Percentiles rank a stretch among this genome's conserved stretches.
phyloP scores from a whole-genome alignment of 2,329 filamentous ascomycete genomes.

The Thelonectria discophora region DNA sequence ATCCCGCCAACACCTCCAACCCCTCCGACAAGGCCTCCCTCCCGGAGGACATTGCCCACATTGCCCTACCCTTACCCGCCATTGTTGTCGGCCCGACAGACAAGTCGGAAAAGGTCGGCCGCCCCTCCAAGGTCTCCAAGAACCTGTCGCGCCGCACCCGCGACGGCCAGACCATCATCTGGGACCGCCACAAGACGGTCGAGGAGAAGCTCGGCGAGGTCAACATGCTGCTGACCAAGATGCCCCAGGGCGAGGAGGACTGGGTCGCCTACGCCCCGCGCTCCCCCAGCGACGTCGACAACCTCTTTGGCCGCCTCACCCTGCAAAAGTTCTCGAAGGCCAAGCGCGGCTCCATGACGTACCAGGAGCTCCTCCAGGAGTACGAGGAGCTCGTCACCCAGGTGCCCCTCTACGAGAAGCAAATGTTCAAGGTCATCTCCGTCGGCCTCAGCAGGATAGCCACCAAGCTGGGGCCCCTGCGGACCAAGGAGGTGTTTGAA shows the following conservation, averaged over 20 bases:
- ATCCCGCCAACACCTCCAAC: too few relatives aligned
- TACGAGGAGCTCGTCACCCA: slow-evolving; percentile 2
- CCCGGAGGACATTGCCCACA: not conserved
- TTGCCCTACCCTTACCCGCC: too few relatives aligned
- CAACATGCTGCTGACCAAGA: slow-evolving; percentile 1
- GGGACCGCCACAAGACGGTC: slow-evolving; percentile 1
- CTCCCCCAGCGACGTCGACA: not conserved
- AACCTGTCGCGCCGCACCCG: not conserved
- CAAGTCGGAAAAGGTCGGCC: not conserved
- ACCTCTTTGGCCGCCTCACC: not conserved
- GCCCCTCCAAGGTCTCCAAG: not conserved
- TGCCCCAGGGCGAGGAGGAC: slow-evolving; percentile 2
- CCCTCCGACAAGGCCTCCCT: not conserved
- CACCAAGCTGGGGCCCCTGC: not conserved
- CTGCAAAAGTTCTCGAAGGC: not conserved
- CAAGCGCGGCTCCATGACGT: not conserved
- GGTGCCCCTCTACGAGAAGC: not conserved
- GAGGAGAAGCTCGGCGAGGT: slow-evolving; percentile 3
- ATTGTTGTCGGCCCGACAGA: too few relatives aligned
- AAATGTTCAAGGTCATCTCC: slow-evolving; percentile 3
- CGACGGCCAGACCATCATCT: slow-evolving; percentile 1
- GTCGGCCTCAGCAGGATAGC: not conserved
- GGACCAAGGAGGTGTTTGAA: slow-evolving; percentile 6
- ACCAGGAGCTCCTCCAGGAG: not conserved
- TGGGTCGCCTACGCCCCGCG: not conserved